Evolutionary conservation across 192 early-diverging fungal species (phyloP).

Genomic region (Kappamyces sp.): DNA sequence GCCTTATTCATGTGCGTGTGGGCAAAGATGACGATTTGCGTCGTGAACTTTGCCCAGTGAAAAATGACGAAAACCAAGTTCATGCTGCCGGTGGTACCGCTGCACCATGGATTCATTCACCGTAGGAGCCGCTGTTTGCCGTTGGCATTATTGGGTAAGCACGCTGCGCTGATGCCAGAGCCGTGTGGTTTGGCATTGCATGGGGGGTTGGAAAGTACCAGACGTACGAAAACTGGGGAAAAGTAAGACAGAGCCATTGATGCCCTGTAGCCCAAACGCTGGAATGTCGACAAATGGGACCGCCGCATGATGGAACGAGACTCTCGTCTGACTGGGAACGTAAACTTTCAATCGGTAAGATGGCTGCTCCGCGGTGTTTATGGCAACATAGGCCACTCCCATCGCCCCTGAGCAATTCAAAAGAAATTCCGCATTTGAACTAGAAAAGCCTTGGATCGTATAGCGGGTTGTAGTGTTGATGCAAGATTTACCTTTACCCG

Average conservation of each 20-base stretch:
- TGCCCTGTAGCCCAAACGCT: conserved; percentile 40
- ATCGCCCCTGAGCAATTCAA: conserved; percentile 36
- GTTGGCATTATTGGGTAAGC: conserved; percentile 9
- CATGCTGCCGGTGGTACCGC: not conserved
- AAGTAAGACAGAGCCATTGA: conserved; percentile 27
- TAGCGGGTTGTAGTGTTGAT: not conserved
- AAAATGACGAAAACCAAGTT: conserved; percentile 5
- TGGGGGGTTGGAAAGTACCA: conserved; percentile 14
- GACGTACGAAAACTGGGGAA: conserved; percentile 27
- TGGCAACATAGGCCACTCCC: conserved; percentile 25
- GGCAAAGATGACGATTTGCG: not conserved
- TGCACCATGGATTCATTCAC: conserved; percentile 3
- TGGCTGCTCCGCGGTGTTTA: not conserved
- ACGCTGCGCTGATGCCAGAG: too few species aligned
- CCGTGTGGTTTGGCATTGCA: not conserved
- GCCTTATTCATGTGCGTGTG: conserved; percentile 3
- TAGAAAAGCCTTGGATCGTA: conserved; percentile 35
- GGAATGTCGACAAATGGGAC: conserved; percentile 51
- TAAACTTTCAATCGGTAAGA: conserved; percentile 45
- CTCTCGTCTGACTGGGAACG: conserved; percentile 47
- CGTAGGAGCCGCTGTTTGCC: conserved; percentile 8
- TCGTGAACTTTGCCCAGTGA: not conserved
- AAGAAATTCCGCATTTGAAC: conserved; percentile 43
- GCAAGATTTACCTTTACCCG: too few species aligned
- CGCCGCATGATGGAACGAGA: conserved; percentile 58